Evolutionary conservation across 345 rosid species (phyloP).

Genomic region (Physaria fendleri): DNA sequence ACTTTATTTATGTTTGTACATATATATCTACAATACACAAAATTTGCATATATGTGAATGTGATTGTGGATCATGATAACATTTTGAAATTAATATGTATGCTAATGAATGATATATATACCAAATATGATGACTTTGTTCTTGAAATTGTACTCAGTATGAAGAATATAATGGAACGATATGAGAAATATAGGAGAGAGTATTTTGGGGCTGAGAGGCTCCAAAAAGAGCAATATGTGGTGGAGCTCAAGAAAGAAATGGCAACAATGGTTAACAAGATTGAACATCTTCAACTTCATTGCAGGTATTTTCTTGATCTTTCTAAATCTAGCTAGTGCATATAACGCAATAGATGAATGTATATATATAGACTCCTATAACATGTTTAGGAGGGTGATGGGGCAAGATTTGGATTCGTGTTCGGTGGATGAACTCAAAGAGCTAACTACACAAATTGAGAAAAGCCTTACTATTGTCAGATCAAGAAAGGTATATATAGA

Average conservation of each 20-base stretch:
- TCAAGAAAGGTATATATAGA: conserved; percentile 45
- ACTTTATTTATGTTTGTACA: neutral
- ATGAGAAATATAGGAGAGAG: conserved; percentile 21
- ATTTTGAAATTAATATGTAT: neutral
- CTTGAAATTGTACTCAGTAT: conserved; percentile 30
- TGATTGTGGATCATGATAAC: neutral
- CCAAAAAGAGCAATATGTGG: conserved; percentile 23
- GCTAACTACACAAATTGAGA: conserved; percentile 38
- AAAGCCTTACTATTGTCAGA: conserved; percentile 43
- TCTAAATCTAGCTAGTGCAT: neutral
- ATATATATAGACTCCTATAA: neutral
- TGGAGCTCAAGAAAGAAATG: conserved; percentile 39
- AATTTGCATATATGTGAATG: neutral
- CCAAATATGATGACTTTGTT: neutral
- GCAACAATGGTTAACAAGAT: conserved; percentile 40
- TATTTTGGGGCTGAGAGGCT: neutral
- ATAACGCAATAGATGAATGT: neutral
- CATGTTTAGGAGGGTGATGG: conserved; percentile 45
- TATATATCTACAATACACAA: neutral
- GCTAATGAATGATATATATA: neutral
- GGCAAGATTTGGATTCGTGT: conserved; percentile 42
- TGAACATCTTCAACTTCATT: conserved; percentile 38
- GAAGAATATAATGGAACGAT: conserved; percentile 42
- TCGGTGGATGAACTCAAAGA: conserved; percentile 42
- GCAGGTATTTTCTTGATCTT: conserved; percentile 33